Evolutionary conservation across 306 rosid genomes (phyloP), one percentile per base, ranked within the genome.

Genomic region (Lagenaria siceraria): DNA sequence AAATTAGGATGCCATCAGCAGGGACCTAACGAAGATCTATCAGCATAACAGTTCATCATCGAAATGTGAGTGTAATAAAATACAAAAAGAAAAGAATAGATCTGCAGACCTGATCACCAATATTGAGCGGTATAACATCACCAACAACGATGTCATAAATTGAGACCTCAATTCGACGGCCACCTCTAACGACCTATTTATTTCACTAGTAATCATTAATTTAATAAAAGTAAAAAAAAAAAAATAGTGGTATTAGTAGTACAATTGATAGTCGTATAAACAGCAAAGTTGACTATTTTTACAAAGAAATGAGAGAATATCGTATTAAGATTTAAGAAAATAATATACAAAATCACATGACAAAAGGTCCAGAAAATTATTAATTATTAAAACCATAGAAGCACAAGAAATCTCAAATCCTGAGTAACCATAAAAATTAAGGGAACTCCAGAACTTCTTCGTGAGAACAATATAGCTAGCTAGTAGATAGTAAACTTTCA

Each of bases 81-180:
- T 76, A 80, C 31, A 74, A 78, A 22, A 11, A 24, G 21, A 79
- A 52, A 55, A 61, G 68, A 63, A 64, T 24, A 60, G 35, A 70
- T 66, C 24, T 38, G 61, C 78, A 17, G 76, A 92, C 98, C 92
- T 95, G 97, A 83, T 92, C 81, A 63, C 97, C 98, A 62, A 90
- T 95, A 71, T 90, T 88, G 70, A 95, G 97, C 38, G 96, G 97
- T 64, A 95, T 36, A 74, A 90, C 96, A 85, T 95, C 98, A 69
- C 98, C 98, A 76, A 90, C 98, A 79, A 92, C 97, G 68, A 95
- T 81, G 74, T 92, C 98, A 85, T 89, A 92, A 75, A 90, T 92
- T 19, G 98, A 92, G 82, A 95, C 88, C 80, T 89, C 96, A 82
- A 90, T 83, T 86, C 96, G 86, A 87, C 93, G 85, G 70, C 97